Evolutionary conservation across 1,284 basidiomycete genomes (phyloP), one percentile per base, ranked within the genome.

Genomic region (Cryptococcus depauperatus): DNA sequence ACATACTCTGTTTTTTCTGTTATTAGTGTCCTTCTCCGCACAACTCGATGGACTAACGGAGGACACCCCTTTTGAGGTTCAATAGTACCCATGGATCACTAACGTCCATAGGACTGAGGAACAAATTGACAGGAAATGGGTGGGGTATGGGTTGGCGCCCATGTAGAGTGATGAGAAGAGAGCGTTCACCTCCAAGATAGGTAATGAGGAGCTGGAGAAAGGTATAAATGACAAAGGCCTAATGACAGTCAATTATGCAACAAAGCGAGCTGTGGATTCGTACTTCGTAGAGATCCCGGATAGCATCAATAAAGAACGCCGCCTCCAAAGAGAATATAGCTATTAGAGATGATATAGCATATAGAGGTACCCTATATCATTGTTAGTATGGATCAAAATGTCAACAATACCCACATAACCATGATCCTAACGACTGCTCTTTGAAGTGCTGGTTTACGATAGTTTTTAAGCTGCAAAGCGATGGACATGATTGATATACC

Each of bases 211-310:
- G 77, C 30, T 83, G 79, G 64, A 89, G 85, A 72, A 90, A 89
- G 57, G 83, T 91, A 71, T 97, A 96, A 58, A 96, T 96, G 35
- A 96, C 91, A 64, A 95, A 96, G 1, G 90, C 91, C 87, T 91
- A 54, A 14, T 9, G 30, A 28, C n/a, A 19, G n/a, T n/a, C n/a
- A n/a, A n/a, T n/a, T n/a, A n/a, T n/a, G n/a, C n/a, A n/a, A n/a
- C n/a, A n/a, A n/a, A n/a, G n/a, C n/a, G n/a, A n/a, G n/a, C n/a
- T n/a, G n/a, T n/a, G n/a, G n/a, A n/a, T n/a, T 63, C 79, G 52
- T 48, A 87, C 89, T 77, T 99, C 93, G 71, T 99, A 98, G 10
- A 98, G 80, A 68, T 99, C 95, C 33, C 93, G 79, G 47, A 97
- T 76, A 19, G 82, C 86, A 66, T 98, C 93, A 57, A 99, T 95